Evolutionary conservation across 2,329 filamentous ascomycete species (phyloP).

Genomic region (Alternaria tenuissima): DNA sequence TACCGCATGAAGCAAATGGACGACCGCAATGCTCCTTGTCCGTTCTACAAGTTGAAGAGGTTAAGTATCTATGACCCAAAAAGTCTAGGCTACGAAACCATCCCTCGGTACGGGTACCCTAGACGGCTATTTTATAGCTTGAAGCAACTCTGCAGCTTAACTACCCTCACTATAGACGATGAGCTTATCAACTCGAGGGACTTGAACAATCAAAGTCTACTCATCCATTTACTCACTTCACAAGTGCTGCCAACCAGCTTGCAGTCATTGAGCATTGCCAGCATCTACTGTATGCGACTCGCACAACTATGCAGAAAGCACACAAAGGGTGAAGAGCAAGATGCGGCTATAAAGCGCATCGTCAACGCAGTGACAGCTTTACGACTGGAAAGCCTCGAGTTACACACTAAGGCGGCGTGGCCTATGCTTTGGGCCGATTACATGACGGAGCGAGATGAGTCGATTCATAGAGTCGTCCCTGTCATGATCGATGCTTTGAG

Average conservation of each 20-base stretch:
- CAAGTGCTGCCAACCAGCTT: neutral
- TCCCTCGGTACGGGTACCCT: neutral
- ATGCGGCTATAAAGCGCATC: neutral
- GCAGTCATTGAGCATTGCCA: neutral
- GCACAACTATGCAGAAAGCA: neutral
- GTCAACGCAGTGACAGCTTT: neutral
- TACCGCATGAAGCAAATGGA: neutral
- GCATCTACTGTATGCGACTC: neutral
- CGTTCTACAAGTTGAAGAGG: neutral
- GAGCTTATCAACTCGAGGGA: neutral
- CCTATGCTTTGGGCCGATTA: neutral
- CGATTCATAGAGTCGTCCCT: neutral
- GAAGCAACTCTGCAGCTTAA: neutral
- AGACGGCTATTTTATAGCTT: neutral
- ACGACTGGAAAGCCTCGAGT: neutral
- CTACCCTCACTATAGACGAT: neutral
- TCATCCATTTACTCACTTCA: rapidly evolving
- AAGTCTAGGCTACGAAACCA: rapidly evolving
- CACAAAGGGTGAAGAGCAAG: neutral
- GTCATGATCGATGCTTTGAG: neutral
- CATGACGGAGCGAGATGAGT: neutral
- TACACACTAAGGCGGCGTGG: neutral
- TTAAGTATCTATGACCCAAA: neutral
- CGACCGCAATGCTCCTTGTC: neutral
- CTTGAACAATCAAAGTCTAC: neutral